These are phyloP conservation scores for Linderniella brevidens DNA, from an alignment of 257 asterid genomes.

Conservation along the genomic window DNA sequence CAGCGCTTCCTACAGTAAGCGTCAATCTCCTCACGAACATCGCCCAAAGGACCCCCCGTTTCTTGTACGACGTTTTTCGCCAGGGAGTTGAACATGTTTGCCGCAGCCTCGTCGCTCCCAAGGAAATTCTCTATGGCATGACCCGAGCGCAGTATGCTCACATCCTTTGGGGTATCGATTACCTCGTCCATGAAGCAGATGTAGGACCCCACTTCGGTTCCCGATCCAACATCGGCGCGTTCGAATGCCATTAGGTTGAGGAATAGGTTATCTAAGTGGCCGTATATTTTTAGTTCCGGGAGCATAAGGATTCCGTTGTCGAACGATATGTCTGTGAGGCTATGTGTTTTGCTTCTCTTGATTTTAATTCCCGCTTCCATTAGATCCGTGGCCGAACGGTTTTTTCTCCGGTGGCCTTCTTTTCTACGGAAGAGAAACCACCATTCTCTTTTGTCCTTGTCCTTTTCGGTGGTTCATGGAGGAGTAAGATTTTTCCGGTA, in stretches of 20 bases:
- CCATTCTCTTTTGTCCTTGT: too few species aligned
- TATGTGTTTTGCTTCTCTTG: constrained; percentile 9
- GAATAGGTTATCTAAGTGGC: constrained; percentile 8
- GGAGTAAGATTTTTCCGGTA: constrained; percentile 10
- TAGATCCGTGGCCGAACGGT: constrained; percentile 25
- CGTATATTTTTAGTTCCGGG: constrained; percentile 15
- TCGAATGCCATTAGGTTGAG: constrained; percentile 23
- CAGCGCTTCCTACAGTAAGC: constrained; percentile 13
- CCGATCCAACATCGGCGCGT: constrained; percentile 18
- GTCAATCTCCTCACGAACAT: constrained; percentile 7
- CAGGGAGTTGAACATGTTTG: constrained; percentile 11
- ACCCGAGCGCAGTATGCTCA: constrained; percentile 3
- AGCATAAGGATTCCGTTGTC: constrained; percentile 14
- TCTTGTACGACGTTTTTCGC: constrained; percentile 14
- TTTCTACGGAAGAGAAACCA: neutral
- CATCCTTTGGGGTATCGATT: constrained; percentile 18
- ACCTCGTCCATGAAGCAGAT: constrained; percentile 23
- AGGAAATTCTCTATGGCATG: constrained; percentile 1
- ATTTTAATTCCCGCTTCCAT: constrained; percentile 21
- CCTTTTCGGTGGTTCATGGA: constrained; percentile 7
- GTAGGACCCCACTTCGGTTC: constrained; percentile 22
- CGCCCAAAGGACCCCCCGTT: constrained; percentile 7
- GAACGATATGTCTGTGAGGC: constrained; percentile 18
- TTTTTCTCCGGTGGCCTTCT: constrained; percentile 10
- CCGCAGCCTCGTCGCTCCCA: constrained; percentile 4